Conservation (phyloP, 305 asterid species). For the Solanum aculeatissimum region DNA sequence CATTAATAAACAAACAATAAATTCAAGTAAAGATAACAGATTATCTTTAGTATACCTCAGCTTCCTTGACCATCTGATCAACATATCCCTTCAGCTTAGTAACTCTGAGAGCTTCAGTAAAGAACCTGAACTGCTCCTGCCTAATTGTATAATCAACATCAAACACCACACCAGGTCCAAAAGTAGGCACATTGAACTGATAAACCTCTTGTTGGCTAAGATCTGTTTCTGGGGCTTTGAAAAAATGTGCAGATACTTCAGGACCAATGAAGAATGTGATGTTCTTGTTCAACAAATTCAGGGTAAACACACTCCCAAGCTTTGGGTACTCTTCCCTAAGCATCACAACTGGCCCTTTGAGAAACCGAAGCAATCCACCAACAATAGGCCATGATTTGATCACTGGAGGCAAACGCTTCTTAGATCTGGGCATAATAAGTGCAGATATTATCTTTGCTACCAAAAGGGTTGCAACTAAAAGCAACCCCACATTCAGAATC, state of each 20-base stretch:
- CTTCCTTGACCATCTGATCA: constrained; percentile 79
- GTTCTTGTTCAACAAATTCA: constrained; percentile 56
- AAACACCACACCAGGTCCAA: constrained; percentile 94
- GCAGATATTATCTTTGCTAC: constrained; percentile 59
- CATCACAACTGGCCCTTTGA: constrained; percentile 87
- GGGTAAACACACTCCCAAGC: constrained; percentile 90
- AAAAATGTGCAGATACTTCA: constrained; percentile 88
- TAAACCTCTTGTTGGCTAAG: constrained; percentile 79
- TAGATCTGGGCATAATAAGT: constrained; percentile 65
- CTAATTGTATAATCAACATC: constrained; percentile 81
- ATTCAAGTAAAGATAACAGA: background rate
- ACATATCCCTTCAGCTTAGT: constrained; percentile 77
- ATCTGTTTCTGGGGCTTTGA: constrained; percentile 88
- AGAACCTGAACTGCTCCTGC: constrained; percentile 95
- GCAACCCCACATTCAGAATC: constrained; percentile 18
- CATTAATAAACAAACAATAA: background rate
- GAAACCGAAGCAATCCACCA: constrained; percentile 66
- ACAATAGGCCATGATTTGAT: constrained; percentile 50
- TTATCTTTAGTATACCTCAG: constrained; percentile 42
- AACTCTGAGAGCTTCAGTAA: constrained; percentile 84
- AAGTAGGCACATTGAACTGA: constrained; percentile 77
- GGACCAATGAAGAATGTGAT: constrained; percentile 92
- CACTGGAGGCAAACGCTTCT: constrained; percentile 57
- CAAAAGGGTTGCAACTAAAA: constrained; percentile 56
- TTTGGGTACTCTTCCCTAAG: constrained; percentile 80